Evolutionary conservation across 2,329 filamentous ascomycete genomes (phyloP).

Genomic region (Fusarium nelsonii): DNA sequence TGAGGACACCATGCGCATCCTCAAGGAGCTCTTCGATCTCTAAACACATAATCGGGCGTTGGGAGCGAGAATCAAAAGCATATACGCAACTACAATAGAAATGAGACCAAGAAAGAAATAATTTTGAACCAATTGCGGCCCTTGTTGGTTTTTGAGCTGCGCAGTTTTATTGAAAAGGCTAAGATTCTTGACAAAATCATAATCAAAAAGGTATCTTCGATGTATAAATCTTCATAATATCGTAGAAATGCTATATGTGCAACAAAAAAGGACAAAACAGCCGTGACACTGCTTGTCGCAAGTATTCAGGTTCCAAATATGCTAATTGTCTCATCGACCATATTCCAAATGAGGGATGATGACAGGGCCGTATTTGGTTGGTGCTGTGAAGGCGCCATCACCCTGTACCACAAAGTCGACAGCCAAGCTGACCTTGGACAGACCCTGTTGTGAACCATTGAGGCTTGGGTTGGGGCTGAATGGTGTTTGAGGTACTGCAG

Average conservation of each 20-base stretch:
- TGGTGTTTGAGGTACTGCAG: conserved; percentile 51
- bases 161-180: conserved; percentile 1
- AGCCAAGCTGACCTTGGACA: conserved; percentile 83
- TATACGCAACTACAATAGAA: conserved; percentile 31
- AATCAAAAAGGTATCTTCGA: conserved; percentile 43
- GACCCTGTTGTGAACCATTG: conserved; percentile 56
- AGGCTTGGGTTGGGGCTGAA: conserved; percentile 56
- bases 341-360: conserved; percentile 89
- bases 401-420: conserved; percentile 98
- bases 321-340: conserved; percentile 58
- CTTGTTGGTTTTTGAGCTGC: not conserved
- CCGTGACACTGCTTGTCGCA: not conserved
- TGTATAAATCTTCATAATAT: conserved; percentile 40
- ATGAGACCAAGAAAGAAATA: conserved; percentile 33
- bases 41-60: conserved; percentile 50
- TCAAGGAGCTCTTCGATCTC: conserved; percentile 85
- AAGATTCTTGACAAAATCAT: conserved; percentile 1
- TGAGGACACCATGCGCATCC: conserved; percentile 81
- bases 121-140: not conserved
- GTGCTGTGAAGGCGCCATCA: conserved; percentile 81
- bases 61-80: conserved; percentile 24
- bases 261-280: conserved; percentile 16
- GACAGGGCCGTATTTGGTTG: conserved; percentile 97
- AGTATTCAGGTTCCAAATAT: conserved; percentile 1
- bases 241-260: conserved; percentile 39